Conservation (phyloP, 495 filamentous ascomycete species). For the Talaromyces liani region DNA sequence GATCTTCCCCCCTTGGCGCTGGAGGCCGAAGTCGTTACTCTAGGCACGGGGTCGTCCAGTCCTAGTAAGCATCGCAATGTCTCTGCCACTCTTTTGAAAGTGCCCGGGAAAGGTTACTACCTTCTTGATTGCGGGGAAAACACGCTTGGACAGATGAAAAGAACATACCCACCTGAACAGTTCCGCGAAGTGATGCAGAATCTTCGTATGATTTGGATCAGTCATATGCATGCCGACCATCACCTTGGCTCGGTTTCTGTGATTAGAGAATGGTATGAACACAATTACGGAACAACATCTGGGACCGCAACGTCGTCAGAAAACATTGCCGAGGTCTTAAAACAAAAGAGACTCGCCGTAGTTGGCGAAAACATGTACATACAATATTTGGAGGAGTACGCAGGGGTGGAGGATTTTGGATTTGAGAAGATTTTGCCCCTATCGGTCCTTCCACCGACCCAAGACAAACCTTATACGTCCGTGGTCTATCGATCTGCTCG, state of each 20-base stretch:
- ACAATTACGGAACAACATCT: slow-evolving; percentile 28
- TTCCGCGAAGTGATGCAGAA: slow-evolving; percentile 64
- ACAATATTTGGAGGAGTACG: slow-evolving; percentile 69
- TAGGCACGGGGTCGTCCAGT: slow-evolving; percentile 83
- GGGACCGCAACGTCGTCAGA: slow-evolving; percentile 17
- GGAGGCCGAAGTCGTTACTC: slow-evolving; percentile 73
- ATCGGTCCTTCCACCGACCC: neutral
- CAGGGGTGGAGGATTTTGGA: slow-evolving; percentile 68
- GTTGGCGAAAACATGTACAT: slow-evolving; percentile 59
- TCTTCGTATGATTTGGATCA: slow-evolving; percentile 84
- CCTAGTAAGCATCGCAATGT: slow-evolving; percentile 96
- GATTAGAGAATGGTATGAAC: slow-evolving; percentile 68
- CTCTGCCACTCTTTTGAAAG: slow-evolving; percentile 73
- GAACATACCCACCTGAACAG: slow-evolving; percentile 56
- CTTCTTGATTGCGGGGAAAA: slow-evolving; percentile 89
- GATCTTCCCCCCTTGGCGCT: slow-evolving; percentile 49
- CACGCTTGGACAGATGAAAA: slow-evolving; percentile 83
- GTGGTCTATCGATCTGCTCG: slow-evolving; percentile 22
- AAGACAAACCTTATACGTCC: slow-evolving; percentile 17
- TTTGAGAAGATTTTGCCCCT: slow-evolving; percentile 48
- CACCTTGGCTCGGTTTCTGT: slow-evolving; percentile 76
- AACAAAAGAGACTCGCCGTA: slow-evolving; percentile 47
- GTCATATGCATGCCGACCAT: slow-evolving; percentile 93
- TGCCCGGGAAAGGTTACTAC: slow-evolving; percentile 77
- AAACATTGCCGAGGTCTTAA: slow-evolving; percentile 27